Evolutionary conservation across 257 asterid genomes (phyloP).

Genomic region (Voacanga thouarsii): DNA sequence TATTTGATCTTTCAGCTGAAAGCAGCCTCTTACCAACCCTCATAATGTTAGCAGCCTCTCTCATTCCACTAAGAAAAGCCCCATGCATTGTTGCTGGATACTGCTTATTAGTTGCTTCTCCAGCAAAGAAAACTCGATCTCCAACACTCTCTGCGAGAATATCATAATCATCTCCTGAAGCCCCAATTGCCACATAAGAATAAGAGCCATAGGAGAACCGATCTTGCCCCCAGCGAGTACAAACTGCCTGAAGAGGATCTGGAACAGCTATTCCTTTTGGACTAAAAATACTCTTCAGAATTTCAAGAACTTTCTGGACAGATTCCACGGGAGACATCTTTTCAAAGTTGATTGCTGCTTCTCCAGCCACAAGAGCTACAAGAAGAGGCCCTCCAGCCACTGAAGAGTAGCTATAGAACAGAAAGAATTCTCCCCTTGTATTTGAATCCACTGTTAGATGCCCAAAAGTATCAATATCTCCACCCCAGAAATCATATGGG

Average conservation of each 20-base stretch:
- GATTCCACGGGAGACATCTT: slow-evolving; percentile 78
- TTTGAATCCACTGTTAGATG: slow-evolving; percentile 81
- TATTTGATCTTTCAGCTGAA: slow-evolving; percentile 29
- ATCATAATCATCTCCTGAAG: slow-evolving; percentile 97
- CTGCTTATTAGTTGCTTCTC: slow-evolving; percentile 95
- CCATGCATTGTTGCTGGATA: slow-evolving; percentile 99
- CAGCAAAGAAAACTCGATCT: slow-evolving; percentile 89
- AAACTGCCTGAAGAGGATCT: slow-evolving; percentile 82
- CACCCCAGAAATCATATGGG: slow-evolving; percentile 99
- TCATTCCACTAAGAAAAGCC: slow-evolving; percentile 95
- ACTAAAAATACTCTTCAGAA: slow-evolving; percentile 82
- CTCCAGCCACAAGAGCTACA: slow-evolving; percentile 95
- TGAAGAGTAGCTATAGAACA: slow-evolving; percentile 82
- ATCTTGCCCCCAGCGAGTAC: slow-evolving; percentile 99
- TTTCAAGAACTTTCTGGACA: slow-evolving; percentile 68
- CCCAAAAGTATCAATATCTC: slow-evolving; percentile 96
- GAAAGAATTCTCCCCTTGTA: slow-evolving; percentile 92
- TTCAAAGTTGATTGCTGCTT: slow-evolving; percentile 86
- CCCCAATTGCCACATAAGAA: slow-evolving; percentile 91
- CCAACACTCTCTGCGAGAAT: slow-evolving; percentile 83
- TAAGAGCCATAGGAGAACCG: slow-evolving; percentile 84
- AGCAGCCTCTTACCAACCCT: slow-evolving; percentile 51
- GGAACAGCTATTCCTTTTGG: slow-evolving; percentile 99
- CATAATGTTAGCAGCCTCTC: slow-evolving; percentile 93
- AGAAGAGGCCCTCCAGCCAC: slow-evolving; percentile 99